These are phyloP conservation scores for Eimeria praecox DNA, from an alignment of 169 alveolate genomes.

Conservation along the genomic window DNA sequence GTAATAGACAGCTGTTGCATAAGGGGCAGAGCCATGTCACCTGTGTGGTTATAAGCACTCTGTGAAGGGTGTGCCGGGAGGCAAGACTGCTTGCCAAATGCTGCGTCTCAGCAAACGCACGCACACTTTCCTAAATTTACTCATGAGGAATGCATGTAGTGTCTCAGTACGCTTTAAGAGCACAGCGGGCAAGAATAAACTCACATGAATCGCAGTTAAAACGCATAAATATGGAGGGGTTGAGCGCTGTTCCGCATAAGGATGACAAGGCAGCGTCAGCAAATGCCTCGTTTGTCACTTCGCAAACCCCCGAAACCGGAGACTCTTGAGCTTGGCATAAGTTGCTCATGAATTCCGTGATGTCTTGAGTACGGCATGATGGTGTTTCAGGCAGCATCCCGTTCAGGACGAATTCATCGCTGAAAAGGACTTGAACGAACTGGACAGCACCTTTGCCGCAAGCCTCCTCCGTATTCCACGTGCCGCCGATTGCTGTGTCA, in stretches of 20 bases:
- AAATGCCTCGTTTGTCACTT: not conserved
- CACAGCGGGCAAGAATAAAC: not conserved
- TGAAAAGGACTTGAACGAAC: constrained; percentile 67
- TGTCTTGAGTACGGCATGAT: constrained; percentile 46
- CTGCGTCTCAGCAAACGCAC: not conserved
- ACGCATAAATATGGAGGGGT: constrained; percentile 58
- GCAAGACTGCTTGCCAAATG: not conserved
- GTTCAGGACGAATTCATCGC: constrained; percentile 21
- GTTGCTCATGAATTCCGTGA: not conserved
- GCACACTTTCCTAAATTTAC: not conserved
- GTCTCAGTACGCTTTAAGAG: not conserved
- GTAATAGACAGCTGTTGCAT: not conserved
- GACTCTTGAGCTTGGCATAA: constrained; percentile 15
- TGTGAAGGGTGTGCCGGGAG: constrained; percentile 28
- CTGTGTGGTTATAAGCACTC: not conserved
- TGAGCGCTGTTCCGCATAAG: constrained; percentile 50
- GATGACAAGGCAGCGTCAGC: not conserved
- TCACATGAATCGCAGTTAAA: constrained; percentile 37
- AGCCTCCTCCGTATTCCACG: constrained; percentile 58
- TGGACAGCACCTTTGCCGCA: constrained; percentile 31
- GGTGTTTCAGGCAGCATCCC: constrained; percentile 46
- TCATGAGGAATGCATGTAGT: not conserved
- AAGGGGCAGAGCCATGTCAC: not conserved
- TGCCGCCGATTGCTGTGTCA: constrained; percentile 36
- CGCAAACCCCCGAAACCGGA: constrained; percentile 32